Base-by-base conservation (phyloP, 352 stramenopile species). In the Phytopythium boreale region DNA sequence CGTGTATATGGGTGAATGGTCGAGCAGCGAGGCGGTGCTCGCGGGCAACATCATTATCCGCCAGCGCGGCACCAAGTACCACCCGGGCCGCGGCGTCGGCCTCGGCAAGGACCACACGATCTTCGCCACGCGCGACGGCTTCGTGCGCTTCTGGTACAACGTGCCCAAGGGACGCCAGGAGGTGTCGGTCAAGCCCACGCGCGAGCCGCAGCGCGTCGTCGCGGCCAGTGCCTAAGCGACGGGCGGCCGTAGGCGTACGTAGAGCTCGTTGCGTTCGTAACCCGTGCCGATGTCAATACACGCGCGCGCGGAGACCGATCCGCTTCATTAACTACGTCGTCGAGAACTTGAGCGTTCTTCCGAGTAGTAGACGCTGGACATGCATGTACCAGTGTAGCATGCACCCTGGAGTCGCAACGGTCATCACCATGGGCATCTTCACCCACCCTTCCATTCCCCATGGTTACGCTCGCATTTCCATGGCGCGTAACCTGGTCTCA, bases 21-120 rank as follows among this genome's bases (percentile, higher is more conserved):
- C 66, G 20, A 14, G 14, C 62, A 92, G 92, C 22, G 67, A 97
- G 68, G 71, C 74, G 29, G 97, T 98, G 41, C 79, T 96, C 29
- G 73, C 95, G 52, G 97, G 97, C 65, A 98, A 98, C 68, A 99
- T 99, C 72, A 98, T 99, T 64, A 96, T 99, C 47, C 84, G 97
- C 56, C 97, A 99, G 82, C 88, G 97, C 55, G 97, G 97, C 47
- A 98, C 90, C 67, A 98, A 97, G 72, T 99, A 97, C 80, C 88
- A 98, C 72, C 73, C 87, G 36, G 97, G 96, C 53, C 90, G 94
- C 12, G 97, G 97, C 58, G 97, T 99, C 37, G 95, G 95, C 31
- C 81, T 98, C 36, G 94, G 94, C 70, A 96, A 92, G 78, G 94
- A 98, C 79, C 89, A 98, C 78, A 98, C 94, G 47, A 91, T 98